Conservation (phyloP, 139 green algal species). For the Picochlorum costavermella region DNA sequence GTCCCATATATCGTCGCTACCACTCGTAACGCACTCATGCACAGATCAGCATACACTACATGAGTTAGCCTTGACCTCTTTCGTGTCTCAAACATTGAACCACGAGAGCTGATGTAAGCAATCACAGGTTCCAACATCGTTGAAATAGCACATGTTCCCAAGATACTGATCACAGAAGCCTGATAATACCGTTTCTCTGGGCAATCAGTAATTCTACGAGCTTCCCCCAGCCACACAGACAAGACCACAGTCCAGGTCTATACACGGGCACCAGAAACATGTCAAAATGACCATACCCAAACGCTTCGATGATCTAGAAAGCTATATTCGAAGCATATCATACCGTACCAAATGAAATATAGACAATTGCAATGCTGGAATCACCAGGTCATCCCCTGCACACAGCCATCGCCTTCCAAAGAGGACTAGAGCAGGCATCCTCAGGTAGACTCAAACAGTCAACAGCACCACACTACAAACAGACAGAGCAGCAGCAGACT, state of each 20-base stretch:
- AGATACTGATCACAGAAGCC: slow-evolving; percentile 18
- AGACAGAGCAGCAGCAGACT: too few species aligned
- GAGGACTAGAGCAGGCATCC: slow-evolving; percentile 42
- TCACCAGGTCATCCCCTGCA: slow-evolving; percentile 33
- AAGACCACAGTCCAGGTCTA: slow-evolving; percentile 30
- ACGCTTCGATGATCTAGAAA: background rate
- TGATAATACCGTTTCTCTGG: slow-evolving; percentile 16
- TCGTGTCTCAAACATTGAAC: slow-evolving; percentile 36
- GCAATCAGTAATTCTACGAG: slow-evolving; percentile 19
- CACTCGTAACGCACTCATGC: slow-evolving; percentile 11
- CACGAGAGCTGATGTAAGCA: slow-evolving; percentile 22
- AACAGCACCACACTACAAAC: background rate
- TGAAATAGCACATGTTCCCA: slow-evolving; percentile 19
- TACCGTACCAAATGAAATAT: slow-evolving; percentile 31
- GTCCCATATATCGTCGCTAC: slow-evolving; percentile 1
- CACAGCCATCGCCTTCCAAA: slow-evolving; percentile 38
- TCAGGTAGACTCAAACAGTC: background rate
- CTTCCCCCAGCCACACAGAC: slow-evolving; percentile 12
- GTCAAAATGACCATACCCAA: background rate
- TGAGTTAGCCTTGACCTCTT: slow-evolving; percentile 16
- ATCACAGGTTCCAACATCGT: slow-evolving; percentile 20
- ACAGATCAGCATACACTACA: slow-evolving; percentile 24
- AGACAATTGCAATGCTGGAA: slow-evolving; percentile 12
- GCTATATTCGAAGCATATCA: background rate
- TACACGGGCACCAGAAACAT: background rate